Evolutionary conservation across 2,329 filamentous ascomycete genomes (phyloP).

Genomic region (Aspergillus sojae): DNA sequence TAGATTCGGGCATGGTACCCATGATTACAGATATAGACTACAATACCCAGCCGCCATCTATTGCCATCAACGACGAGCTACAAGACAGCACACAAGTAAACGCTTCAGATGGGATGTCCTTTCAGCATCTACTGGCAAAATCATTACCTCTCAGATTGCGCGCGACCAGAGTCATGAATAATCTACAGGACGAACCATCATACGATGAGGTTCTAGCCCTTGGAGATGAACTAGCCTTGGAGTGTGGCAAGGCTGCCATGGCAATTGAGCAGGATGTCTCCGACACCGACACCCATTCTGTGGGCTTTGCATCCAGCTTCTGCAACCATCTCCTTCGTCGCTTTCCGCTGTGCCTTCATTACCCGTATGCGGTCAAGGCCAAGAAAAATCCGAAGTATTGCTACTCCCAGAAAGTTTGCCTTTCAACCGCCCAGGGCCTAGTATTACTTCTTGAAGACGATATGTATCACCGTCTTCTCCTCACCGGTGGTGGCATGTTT

Average conservation of each 20-base stretch:
- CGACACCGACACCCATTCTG: too few species aligned
- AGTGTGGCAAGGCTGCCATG: constrained; percentile 12
- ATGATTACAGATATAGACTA: constrained; percentile 35
- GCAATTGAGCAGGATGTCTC: background rate
- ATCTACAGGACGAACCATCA: constrained; percentile 21
- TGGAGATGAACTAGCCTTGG: constrained; percentile 16
- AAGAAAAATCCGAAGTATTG: constrained; percentile 26
- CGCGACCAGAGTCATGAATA: constrained; percentile 22
- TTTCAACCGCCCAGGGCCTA: constrained; percentile 30
- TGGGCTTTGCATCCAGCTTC: constrained; percentile 19
- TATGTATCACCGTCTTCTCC: constrained; percentile 26
- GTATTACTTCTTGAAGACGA: constrained; percentile 28
- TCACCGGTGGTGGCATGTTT: constrained; percentile 32
- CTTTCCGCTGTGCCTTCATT: constrained; percentile 25
- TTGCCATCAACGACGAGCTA: constrained; percentile 22
- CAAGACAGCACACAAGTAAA: background rate
- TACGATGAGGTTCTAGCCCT: constrained; percentile 26
- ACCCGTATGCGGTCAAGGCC: constrained; percentile 28
- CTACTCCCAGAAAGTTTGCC: constrained; percentile 29
- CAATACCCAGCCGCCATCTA: constrained; percentile 30
- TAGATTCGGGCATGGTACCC: constrained; percentile 35
- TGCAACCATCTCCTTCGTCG: constrained; percentile 25
- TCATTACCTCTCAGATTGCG: constrained; percentile 20
- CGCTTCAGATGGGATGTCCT: background rate
- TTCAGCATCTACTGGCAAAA: constrained; percentile 14